Percentiles rank a stretch among this genome's conserved stretches.
Evolutionary conservation across 306 rosid genomes (phyloP).

Genomic region (Vigna trinervia): DNA sequence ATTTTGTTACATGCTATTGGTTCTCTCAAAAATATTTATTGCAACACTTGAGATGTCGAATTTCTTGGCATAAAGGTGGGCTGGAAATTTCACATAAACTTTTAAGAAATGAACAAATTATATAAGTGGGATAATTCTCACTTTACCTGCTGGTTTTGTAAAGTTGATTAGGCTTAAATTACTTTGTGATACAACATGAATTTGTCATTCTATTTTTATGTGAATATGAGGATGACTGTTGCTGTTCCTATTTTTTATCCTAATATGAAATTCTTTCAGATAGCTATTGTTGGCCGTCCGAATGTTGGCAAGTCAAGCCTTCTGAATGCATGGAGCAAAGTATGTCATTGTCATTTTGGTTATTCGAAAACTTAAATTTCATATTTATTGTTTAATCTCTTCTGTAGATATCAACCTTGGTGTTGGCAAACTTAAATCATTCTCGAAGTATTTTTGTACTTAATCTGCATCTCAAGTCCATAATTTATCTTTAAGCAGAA

Average conservation of each 20-base stretch:
- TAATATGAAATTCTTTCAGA: constrained; percentile 59
- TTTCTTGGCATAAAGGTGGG: no score
- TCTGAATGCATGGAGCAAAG: constrained; percentile 99
- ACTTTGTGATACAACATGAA: neutral
- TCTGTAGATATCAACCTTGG: constrained; percentile 28
- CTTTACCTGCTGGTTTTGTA: no score
- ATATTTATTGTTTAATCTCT: constrained; percentile 19
- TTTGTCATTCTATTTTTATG: neutral
- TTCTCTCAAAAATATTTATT: no score
- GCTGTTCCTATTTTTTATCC: constrained; percentile 39
- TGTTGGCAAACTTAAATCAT: constrained; percentile 32
- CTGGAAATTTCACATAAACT: no score
- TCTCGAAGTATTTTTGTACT: constrained; percentile 5
- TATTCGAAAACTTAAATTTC: constrained; percentile 19
- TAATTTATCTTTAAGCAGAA: constrained; percentile 22
- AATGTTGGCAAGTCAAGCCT: constrained; percentile 98
- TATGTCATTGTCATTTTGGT: constrained; percentile 52
- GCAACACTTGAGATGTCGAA: no score
- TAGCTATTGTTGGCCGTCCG: constrained; percentile 97
- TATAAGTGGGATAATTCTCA: no score
- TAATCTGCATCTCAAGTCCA: constrained; percentile 36
- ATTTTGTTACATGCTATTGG: no score
- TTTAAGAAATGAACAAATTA: no score
- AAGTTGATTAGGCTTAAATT: no score
- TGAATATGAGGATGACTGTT: constrained; percentile 21